Percentiles rank a stretch among this genome's conserved stretches.
phyloP scores from a whole-genome alignment of 202 grass and related monocot species.

The Zoysia matrella region DNA sequence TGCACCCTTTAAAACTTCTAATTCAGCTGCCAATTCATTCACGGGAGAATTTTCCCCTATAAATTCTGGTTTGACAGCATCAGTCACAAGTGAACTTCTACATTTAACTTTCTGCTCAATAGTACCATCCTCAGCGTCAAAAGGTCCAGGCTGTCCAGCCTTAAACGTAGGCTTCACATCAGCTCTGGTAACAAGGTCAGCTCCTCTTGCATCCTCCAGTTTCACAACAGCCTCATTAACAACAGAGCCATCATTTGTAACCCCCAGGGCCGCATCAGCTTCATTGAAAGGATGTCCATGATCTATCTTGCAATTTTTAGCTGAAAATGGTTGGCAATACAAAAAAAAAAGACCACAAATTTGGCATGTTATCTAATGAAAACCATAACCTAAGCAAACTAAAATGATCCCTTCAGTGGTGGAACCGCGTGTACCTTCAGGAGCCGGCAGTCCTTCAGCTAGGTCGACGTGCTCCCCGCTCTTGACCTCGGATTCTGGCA shows the following conservation, averaged over 20 bases:
- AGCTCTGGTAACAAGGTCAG: background rate
- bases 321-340: slow-evolving; percentile 3
- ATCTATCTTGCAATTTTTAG: slow-evolving; percentile 27
- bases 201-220: background rate
- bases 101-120: background rate
- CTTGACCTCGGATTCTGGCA: slow-evolving; percentile 25
- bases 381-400: background rate
- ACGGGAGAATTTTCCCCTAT: background rate
- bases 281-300: background rate
- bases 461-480: slow-evolving; percentile 16
- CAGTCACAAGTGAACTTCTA: slow-evolving; percentile 15
- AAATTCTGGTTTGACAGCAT: background rate
- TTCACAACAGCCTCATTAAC: background rate
- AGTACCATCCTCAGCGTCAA: slow-evolving; percentile 1
- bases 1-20: slow-evolving; percentile 14
- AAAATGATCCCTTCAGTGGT: background rate
- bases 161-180: background rate
- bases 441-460: background rate
- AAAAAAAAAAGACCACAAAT: slow-evolving; percentile 9
- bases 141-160: background rate
- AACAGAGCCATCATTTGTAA: background rate
- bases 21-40: background rate
- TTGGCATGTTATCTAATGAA: background rate
- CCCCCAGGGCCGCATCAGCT: background rate
- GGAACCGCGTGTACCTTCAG: slow-evolving; percentile 41